These are phyloP conservation scores for Pythium dissotocum DNA, from an alignment of 352 stramenopile species.

Conservation along the genomic window DNA sequence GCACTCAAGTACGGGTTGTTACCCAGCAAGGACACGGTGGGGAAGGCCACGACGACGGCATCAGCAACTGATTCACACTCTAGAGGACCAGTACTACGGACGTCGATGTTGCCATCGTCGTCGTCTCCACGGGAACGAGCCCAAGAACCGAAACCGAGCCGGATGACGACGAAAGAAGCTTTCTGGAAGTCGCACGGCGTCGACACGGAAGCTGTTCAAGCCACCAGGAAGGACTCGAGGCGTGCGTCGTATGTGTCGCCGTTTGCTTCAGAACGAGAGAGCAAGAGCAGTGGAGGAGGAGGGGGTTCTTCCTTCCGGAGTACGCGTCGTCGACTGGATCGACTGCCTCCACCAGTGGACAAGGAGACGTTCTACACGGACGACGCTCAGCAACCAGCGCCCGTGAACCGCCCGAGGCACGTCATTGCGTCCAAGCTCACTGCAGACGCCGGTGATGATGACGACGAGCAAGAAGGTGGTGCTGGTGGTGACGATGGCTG, in stretches of 20 bases:
- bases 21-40: conserved; percentile 19
- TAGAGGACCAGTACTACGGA: not conserved
- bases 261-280: conserved; percentile 32
- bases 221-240: not conserved
- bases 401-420: conserved; percentile 36
- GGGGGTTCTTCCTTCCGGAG: conserved; percentile 13
- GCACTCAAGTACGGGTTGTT: conserved; percentile 65
- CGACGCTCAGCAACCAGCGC: conserved; percentile 23
- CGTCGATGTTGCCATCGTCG: not conserved
- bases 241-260: conserved; percentile 52
- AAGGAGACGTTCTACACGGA: conserved; percentile 46
- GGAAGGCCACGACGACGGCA: not conserved
- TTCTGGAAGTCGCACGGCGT: conserved; percentile 24
- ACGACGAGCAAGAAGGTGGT: conserved; percentile 22
- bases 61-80: not conserved
- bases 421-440: conserved; percentile 40
- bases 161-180: conserved; percentile 5
- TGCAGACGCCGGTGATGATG: conserved; percentile 18
- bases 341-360: conserved; percentile 17
- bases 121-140: not conserved
- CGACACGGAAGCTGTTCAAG: not conserved
- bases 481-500: conserved; percentile 39
- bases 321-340: conserved; percentile 4
- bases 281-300: not conserved
- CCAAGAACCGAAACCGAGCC: not conserved